phyloP scores from a whole-genome alignment of 2,329 filamentous ascomycete species.

The Nemania bipapillata region DNA sequence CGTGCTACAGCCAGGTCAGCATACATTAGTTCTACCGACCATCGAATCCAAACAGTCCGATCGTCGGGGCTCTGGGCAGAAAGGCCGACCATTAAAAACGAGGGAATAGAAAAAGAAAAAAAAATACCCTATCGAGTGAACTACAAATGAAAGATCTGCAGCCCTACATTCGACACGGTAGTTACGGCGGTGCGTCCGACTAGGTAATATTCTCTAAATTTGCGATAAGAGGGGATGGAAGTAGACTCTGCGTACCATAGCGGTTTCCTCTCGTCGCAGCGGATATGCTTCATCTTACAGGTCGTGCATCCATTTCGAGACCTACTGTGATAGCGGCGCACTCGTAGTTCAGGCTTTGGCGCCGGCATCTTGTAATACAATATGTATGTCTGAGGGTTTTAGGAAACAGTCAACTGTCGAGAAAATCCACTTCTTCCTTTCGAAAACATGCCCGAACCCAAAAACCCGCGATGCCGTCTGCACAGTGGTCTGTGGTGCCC shows the following conservation, averaged over 20 bases:
- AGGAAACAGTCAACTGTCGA: slow-evolving; percentile 3
- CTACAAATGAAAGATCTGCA: slow-evolving; percentile 36
- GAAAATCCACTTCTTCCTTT: slow-evolving; percentile 33
- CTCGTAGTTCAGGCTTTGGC: slow-evolving; percentile 42
- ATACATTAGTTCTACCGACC: neutral
- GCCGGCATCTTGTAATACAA: slow-evolving; percentile 36
- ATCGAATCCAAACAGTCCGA: neutral
- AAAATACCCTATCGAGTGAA: slow-evolving; percentile 22
- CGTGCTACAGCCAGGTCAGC: slow-evolving; percentile 39
- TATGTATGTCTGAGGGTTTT: neutral
- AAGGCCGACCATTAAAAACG: slow-evolving; percentile 3
- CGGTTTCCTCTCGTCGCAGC: slow-evolving; percentile 46
- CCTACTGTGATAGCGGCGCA: slow-evolving; percentile 44
- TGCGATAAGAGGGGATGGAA: slow-evolving; percentile 23
- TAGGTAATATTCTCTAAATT: slow-evolving; percentile 24
- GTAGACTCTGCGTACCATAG: slow-evolving; percentile 42
- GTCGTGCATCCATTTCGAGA: slow-evolving; percentile 46
- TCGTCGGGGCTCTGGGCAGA: neutral
- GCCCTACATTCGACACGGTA: slow-evolving; percentile 32
- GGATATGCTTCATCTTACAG: slow-evolving; percentile 45
- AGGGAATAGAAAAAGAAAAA: slow-evolving; percentile 7
- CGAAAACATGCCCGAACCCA: slow-evolving; percentile 16
- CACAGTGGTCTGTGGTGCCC: slow-evolving; percentile 24
- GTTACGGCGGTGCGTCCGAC: slow-evolving; percentile 17
- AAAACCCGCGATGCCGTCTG: slow-evolving; percentile 17